These are phyloP conservation scores for Neofusicoccum sp. DNA, from an alignment of 2,329 filamentous ascomycete genomes.

Conservation along the genomic window DNA sequence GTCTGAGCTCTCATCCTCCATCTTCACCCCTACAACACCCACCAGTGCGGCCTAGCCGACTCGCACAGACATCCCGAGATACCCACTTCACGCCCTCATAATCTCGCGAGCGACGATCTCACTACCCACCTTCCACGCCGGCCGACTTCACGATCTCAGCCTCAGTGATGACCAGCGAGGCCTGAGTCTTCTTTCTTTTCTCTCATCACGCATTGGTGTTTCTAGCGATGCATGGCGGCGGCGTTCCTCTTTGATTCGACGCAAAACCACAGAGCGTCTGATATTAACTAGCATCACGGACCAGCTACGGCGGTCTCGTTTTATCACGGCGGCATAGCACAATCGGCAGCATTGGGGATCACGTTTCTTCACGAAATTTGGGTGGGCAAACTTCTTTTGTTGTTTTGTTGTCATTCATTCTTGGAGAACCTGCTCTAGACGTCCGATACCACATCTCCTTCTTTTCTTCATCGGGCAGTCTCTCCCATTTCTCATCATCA, in stretches of 20 bases:
- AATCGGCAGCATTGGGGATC: constrained; percentile 15
- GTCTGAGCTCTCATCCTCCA: not conserved
- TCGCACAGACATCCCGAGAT: constrained; percentile 12
- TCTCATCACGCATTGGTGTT: constrained; percentile 14
- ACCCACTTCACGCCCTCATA: constrained; percentile 7
- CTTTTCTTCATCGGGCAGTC: constrained; percentile 1
- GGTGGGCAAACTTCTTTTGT: constrained; percentile 3
- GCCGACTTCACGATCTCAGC: not conserved
- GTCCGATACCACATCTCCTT: not conserved
- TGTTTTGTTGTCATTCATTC: constrained; percentile 10
- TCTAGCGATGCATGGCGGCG: constrained; percentile 16
- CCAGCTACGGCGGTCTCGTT: constrained; percentile 9
- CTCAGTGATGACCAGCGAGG: not conserved
- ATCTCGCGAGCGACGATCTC: constrained; percentile 14
- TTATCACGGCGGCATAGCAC: constrained; percentile 13
- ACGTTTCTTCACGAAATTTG: constrained; percentile 10
- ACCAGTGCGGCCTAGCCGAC: not conserved
- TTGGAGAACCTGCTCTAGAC: constrained; percentile 12
- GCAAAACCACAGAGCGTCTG: not conserved
- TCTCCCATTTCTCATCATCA: not conserved
- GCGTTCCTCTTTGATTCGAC: constrained; percentile 6
- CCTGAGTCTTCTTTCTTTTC: constrained; percentile 1
- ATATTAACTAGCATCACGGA: constrained; percentile 9
- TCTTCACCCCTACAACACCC: not conserved
- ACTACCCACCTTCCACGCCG: not conserved